phyloP scores from a whole-genome alignment of 2,329 filamentous ascomycete species.

The Monilinia fructicola region DNA sequence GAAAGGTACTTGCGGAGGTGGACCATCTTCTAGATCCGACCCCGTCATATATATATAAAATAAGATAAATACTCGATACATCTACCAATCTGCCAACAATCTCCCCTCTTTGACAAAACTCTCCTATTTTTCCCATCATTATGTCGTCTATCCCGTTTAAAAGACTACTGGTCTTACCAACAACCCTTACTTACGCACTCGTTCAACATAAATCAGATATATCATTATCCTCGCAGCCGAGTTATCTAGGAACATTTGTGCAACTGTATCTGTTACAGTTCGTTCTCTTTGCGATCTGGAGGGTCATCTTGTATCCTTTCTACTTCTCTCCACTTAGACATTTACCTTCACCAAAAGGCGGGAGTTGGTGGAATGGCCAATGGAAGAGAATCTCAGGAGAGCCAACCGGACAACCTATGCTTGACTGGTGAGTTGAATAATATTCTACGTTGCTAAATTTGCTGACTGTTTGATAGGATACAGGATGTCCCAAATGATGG shows the following conservation, averaged over 20 bases:
- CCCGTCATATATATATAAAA: neutral
- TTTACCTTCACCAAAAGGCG: conserved; percentile 51
- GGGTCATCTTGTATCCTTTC: conserved; percentile 55
- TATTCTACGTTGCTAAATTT: neutral
- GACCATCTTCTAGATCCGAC: conserved; percentile 1
- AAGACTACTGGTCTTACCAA: conserved; percentile 31
- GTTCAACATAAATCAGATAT: conserved; percentile 32
- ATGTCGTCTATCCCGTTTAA: conserved; percentile 36
- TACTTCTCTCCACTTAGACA: conserved; percentile 58
- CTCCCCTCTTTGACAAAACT: neutral
- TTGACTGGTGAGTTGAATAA: conserved; percentile 39
- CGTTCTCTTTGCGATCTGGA: conserved; percentile 43
- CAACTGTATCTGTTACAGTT: conserved; percentile 45
- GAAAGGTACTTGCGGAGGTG: conserved; percentile 6
- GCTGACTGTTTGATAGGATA: conserved; percentile 46
- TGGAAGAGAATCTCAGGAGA: conserved; percentile 42
- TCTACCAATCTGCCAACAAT: conserved; percentile 3
- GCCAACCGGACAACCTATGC: conserved; percentile 43
- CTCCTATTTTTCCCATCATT: neutral
- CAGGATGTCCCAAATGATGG: conserved; percentile 64
- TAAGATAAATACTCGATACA: neutral
- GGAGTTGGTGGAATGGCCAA: conserved; percentile 49
- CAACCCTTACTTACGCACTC: conserved; percentile 31
- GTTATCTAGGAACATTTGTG: conserved; percentile 44
- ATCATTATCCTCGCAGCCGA: conserved; percentile 33